A percentile compares a stretch with the other conserved stretches of the same genome.
phyloP scores from a whole-genome alignment of 1,284 basidiomycete species.

The Trichosporon sp. region DNA sequence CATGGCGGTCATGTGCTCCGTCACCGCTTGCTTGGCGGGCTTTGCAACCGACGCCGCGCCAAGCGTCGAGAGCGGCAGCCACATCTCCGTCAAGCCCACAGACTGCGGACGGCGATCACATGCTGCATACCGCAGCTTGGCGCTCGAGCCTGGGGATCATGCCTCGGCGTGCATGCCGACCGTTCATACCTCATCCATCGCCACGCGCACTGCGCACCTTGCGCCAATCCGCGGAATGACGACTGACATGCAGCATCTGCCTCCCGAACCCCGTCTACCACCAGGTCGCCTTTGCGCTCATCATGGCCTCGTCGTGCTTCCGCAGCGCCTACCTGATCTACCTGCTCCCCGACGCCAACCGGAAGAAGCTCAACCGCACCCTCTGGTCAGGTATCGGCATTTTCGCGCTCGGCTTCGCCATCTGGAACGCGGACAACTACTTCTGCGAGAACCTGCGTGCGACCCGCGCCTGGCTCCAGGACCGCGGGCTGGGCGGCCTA shows the following conservation, averaged over 20 bases:
- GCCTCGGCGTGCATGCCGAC: too few species aligned
- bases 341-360: constrained; percentile 23
- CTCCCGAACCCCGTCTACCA: constrained; percentile 54
- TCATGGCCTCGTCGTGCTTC: constrained; percentile 40
- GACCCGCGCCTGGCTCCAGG: constrained; percentile 17
- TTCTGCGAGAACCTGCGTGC: constrained; percentile 45
- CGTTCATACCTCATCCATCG: too few species aligned
- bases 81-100: too few species aligned
- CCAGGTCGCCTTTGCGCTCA: constrained; percentile 51
- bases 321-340: constrained; percentile 39
- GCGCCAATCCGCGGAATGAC: not conserved
- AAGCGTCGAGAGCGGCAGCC: too few species aligned
- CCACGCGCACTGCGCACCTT: not conserved
- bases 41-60: too few species aligned
- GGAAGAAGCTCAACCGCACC: constrained; percentile 27
- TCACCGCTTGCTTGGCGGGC: too few species aligned
- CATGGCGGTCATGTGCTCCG: too few species aligned
- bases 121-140: too few species aligned
- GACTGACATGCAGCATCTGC: constrained; percentile 36
- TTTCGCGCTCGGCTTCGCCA: constrained; percentile 49
- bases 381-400: constrained; percentile 33
- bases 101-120: too few species aligned
- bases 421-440: constrained; percentile 55
- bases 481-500: constrained; percentile 22
- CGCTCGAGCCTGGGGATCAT: too few species aligned